Base-by-base conservation (phyloP, 148 eudicot species). In the Drosera capensis region DNA sequence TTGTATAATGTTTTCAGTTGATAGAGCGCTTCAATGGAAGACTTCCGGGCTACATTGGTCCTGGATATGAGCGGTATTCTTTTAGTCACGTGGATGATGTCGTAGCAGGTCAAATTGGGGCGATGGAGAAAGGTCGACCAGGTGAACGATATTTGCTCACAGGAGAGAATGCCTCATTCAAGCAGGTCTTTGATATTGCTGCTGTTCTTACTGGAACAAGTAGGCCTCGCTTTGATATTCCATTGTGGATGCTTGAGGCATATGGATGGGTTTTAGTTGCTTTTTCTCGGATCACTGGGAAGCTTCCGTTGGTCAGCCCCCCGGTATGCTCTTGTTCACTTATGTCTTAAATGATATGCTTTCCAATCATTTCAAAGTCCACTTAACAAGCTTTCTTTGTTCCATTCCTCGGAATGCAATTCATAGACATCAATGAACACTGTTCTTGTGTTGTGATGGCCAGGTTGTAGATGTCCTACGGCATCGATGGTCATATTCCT, bases 81-180 rank as follows among this genome's bases (percentile, higher is more conserved):
- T 80, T 88, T 53, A 68, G 79, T 62, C 81, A 88, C 40, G 81
- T 88, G 36, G 94, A 83, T 57, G 97, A 88, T 52, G 97, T 88
- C 19, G 94, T 56, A 17, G 75, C 77, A 16, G 97, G 94, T 8
- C 97, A 88, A 51, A 67, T 83, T 56, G 65, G 68, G 24, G 94
- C 92, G 42, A 52, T 88, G 68, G 53, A 59, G 49, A 80, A 72
- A 71, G 97, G 87, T 43, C 75, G 40, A 55, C 53, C 55, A 8
- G 94, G 97, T 49, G 84, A 80, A 73, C 67, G 92, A 67, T 83
- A 82, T 65, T 73, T 88, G 39, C 84, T 88, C 56, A 83, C 92
- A 16, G 94, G 97, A 43, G 94, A 83, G 68, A 88, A 88, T 70
- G 87, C 94, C 24, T 88, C 97, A 12, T 88, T 88, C 74, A 67